Evolutionary conservation across 148 eudicot species (phyloP), one percentile per base, ranked within the genome.

Genomic region (Rhododendron henanense): DNA sequence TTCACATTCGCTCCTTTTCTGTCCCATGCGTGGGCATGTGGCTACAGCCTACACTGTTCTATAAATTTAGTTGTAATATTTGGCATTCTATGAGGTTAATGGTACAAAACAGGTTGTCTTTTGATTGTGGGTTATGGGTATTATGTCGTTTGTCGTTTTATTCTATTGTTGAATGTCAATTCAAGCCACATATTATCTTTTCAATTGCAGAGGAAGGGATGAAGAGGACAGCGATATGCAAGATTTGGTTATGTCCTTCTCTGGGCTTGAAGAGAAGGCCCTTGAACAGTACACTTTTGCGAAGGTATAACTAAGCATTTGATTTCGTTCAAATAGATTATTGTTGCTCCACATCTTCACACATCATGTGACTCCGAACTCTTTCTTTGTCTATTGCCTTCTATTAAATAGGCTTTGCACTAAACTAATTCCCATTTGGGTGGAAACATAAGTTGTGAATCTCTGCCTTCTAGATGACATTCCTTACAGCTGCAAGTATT

Each of bases 261-360:
- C 97, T 82, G 94, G 93, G 82, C 95, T 95, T 87, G 98, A 95
- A 91, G 99, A 96, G 84, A 95, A 96, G 89, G 94, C 95, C 84
- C 95, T 96, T 86, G 95, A 88, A 84, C 97, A 92, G 79, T 95
- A 95, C 86, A 94, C 99, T 88, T 88, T 91, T 80, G 96, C 95
- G 39, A 96, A 95, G 99, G 99, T 95, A 93, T 85, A 33, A 23
- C 1, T 33, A 25, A 69, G 51, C 81, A 37, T 74, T 35, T 82
- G 50, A 35, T 78, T 65, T 63, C 19, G 13, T 10, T 75, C 19
- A 18, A 50, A 75, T 50, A 73, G 61, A 15, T 81, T 37, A 53
- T 74, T 37, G 48, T 81, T 81, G n/a, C 44, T 86, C 71, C 59
- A 44, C 83, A 79, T 28, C 21, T 53, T 21, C 73, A 55, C 69